Evolutionary conservation across 352 stramenopile species (phyloP), one percentile per base, ranked within the genome.

Genomic region (Globisporangium okanoganense): DNA sequence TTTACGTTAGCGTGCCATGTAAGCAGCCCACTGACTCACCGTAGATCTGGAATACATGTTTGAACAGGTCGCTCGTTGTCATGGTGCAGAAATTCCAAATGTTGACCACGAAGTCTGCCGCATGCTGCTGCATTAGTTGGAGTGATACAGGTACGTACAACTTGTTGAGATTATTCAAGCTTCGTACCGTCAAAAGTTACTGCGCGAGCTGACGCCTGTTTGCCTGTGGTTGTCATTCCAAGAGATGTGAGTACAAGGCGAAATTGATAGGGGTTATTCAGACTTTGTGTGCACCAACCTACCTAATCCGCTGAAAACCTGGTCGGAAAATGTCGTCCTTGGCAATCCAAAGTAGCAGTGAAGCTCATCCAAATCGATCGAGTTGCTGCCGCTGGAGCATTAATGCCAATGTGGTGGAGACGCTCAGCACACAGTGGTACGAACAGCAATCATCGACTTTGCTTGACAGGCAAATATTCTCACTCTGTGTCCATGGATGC

Each of bases 1-100:
- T n/a, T n/a, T n/a, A n/a, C n/a, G n/a, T n/a, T n/a, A n/a, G n/a
- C n/a, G n/a, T n/a, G n/a, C n/a, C n/a, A n/a, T n/a, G n/a, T n/a
- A n/a, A n/a, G n/a, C n/a, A n/a, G n/a, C n/a, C n/a, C n/a, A n/a
- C n/a, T n/a, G n/a, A n/a, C 62, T 24, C 56, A 78, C 73, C 73
- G 45, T 83, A 83, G n/a, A 87, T 68, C 41, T 61, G 59, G 56
- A 83, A 87, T 1, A 87, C 60, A 31, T 78, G 65, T 0, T 55
- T 65, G 35, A 74, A 66, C 24, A 87, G 58, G 27, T 81, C 69
- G 48, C 67, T 61, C 6, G 44, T 10, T 12, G 58, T 62, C 77
- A 87, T 87, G 3, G 75, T 83, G 40, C 78, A 85, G 43, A 85
- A 82, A 33, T 80, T 87, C 78, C 78, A 87, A 2, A 82, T 65